Base-by-base conservation (phyloP, 1,284 basidiomycete genomes). In the Malassezia globosa region DNA sequence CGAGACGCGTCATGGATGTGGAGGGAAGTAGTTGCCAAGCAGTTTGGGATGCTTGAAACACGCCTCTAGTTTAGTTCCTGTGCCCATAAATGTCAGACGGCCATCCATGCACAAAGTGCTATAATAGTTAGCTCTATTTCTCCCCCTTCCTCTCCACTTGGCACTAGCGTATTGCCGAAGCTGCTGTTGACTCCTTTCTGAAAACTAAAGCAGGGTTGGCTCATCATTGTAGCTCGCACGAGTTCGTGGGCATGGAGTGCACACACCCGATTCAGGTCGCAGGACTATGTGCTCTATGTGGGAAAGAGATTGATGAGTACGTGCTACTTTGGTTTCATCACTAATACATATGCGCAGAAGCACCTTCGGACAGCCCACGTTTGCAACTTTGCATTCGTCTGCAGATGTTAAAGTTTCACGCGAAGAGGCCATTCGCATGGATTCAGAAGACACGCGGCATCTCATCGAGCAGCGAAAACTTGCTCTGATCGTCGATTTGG, bases 401-500 rank as follows among this genome's bases (percentile, higher is more conserved):
- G 62, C 65, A 2, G 49, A 51, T 19, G 59, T 69, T 54, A 67
- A 64, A 41, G 68, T 71, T 4, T 64, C 63, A 16, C 54, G 46
- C 6, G 56, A 63, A 41, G 89, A 94, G 74, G 90, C 90, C 0
- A 81, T 84, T 63, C 80, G 85, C 19, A 82, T 95, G 56, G 88
- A 94, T 66, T 78, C 78, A 25, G 83, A 88, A 64, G 83, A 83
- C 5, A 83, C 85, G 2, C 75, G 82, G 3, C 80, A 82, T 54
- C 80, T 97, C 23, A 78, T 88, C 59, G 77, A 79, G 42, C 76
- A 81, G 13, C 79, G 82, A 50, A 88, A 84, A 66, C 80, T 97
- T 19, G 87, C 87, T 10, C 81, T 97, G 55, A 95, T 97, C 63
- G 92, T 97, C 61, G 92, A 97, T 75, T 80, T 97, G 34, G 92